A percentile compares a stretch with the other conserved stretches of the same genome.
Evolutionary conservation across 306 rosid species (phyloP).

Genomic region (Vigna nakashimae): DNA sequence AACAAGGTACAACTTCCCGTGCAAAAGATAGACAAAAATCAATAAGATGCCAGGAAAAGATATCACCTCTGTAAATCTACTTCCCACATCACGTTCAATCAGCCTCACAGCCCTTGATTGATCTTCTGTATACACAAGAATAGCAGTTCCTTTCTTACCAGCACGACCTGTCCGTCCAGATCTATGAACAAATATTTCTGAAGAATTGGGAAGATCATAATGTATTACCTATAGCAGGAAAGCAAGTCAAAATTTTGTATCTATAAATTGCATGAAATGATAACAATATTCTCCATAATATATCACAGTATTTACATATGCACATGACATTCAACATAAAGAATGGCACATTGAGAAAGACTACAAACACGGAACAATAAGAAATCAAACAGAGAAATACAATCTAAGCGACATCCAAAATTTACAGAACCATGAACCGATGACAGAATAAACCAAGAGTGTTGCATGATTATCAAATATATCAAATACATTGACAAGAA

Average conservation of each 20-base stretch:
- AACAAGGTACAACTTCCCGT: slow-evolving; percentile 26
- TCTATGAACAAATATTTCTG: slow-evolving; percentile 99
- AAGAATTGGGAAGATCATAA: slow-evolving; percentile 88
- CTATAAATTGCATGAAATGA: slow-evolving; percentile 10
- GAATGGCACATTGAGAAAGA: slow-evolving; percentile 11
- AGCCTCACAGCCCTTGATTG: slow-evolving; percentile 70
- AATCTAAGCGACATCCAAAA: background rate
- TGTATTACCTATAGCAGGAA: slow-evolving; percentile 71
- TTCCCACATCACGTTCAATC: slow-evolving; percentile 92
- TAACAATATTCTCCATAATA: slow-evolving; percentile 1
- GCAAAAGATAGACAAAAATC: slow-evolving; percentile 19
- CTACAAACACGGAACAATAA: slow-evolving; percentile 1
- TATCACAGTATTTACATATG: background rate
- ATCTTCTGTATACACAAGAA: slow-evolving; percentile 72
- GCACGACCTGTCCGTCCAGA: slow-evolving; percentile 99
- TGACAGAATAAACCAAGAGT: slow-evolving; percentile 1
- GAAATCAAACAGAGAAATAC: background rate
- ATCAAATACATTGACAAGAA: background rate
- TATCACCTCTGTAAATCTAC: slow-evolving; percentile 83
- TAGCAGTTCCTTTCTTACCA: slow-evolving; percentile 93
- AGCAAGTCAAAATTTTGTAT: slow-evolving; percentile 16
- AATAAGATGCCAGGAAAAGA: slow-evolving; percentile 7
- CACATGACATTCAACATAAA: background rate
- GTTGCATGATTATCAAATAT: background rate
- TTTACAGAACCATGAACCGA: slow-evolving; percentile 6